Base-by-base conservation (phyloP, 129 eudicot genomes). In the Erigeron canadensis region DNA sequence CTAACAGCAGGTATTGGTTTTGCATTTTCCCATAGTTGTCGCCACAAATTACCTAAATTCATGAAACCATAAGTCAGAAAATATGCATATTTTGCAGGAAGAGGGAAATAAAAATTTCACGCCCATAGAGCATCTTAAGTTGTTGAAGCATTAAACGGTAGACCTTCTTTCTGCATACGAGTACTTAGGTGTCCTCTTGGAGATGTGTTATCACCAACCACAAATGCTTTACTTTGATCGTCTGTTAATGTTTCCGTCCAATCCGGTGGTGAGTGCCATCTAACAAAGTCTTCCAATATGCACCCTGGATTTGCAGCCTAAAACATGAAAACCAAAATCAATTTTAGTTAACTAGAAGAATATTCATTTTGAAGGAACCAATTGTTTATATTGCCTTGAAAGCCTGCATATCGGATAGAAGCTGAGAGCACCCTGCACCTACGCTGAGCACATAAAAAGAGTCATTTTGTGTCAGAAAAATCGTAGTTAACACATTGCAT, bases 251-350 rank as follows among this genome's bases (percentile, higher is more conserved):
- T 59, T 85, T 89, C 96, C 43, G 67, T 81, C 99, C 99, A 95
- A 79, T 95, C 99, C 57, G 97, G 99, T 10, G 99, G 99, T 56
- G 99, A 95, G 77, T 90, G 97, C 99, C 99, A 95, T 81, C 99
- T 88, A 38, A 95, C 90, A 22, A 95, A 95, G 81, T 95, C 99
- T 78, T 95, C 99, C 73, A 95, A 85, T 71, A 86, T 88, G 81
- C 97, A 88, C 34, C 97, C 97, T 44, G 99, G 99, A 80, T 95
- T 95, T 83, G 99, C 99, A 44, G 97, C 99, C 99, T 95, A 80
- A 72, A 69, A 81, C 46, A 76, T 43, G 28, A 63, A 18, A 74
- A 23, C 46, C 45, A 10, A 76, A 21, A 63, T 9, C 48, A 61
- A 46, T 21, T 15, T 59, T 4, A 39, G 7, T 67, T 63, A 63